A percentile compares a stretch with the other conserved stretches of the same genome.
These are phyloP conservation scores for Beauveria asiatica DNA, from an alignment of 2,329 filamentous ascomycete species.

Conservation along the genomic window DNA sequence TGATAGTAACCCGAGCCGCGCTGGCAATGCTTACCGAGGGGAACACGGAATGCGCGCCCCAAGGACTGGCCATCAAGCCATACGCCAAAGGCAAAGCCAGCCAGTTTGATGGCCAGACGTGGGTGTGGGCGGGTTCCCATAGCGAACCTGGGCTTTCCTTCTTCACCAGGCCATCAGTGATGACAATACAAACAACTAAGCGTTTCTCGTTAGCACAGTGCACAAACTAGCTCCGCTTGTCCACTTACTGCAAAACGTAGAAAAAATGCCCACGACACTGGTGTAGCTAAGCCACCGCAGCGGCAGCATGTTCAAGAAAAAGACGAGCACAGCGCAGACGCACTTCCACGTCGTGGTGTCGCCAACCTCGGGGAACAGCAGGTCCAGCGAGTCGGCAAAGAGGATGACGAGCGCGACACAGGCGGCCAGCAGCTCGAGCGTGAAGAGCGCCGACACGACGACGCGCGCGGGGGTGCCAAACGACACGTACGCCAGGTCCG, in stretches of 20 bases:
- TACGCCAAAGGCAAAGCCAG: conserved; percentile 78
- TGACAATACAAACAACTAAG: conserved; percentile 71
- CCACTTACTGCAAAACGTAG: conserved; percentile 73
- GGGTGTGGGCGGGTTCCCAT: conserved; percentile 67
- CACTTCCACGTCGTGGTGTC: conserved; percentile 73
- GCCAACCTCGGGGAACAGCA: conserved; percentile 62
- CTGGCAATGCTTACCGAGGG: conserved; percentile 52
- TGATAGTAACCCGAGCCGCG: background rate
- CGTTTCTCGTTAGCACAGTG: background rate
- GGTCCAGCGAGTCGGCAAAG: conserved; percentile 83
- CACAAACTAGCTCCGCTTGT: background rate
- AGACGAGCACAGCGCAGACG: conserved; percentile 66
- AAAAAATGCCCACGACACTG: conserved; percentile 86
- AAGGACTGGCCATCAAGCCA: conserved; percentile 75
- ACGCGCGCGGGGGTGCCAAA: conserved; percentile 78
- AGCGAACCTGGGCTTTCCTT: conserved; percentile 72
- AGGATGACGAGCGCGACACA: conserved; percentile 85
- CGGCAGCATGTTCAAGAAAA: conserved; percentile 79
- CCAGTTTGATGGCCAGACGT: conserved; percentile 81
- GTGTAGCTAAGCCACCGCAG: conserved; percentile 80
- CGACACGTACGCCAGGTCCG: conserved; percentile 83
- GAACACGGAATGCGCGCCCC: conserved; percentile 61
- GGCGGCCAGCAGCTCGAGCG: conserved; percentile 75
- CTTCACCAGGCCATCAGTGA: conserved; percentile 82
- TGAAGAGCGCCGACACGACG: conserved; percentile 78